Base-by-base conservation (phyloP, 306 rosid species). In the Rosa lucieae region DNA sequence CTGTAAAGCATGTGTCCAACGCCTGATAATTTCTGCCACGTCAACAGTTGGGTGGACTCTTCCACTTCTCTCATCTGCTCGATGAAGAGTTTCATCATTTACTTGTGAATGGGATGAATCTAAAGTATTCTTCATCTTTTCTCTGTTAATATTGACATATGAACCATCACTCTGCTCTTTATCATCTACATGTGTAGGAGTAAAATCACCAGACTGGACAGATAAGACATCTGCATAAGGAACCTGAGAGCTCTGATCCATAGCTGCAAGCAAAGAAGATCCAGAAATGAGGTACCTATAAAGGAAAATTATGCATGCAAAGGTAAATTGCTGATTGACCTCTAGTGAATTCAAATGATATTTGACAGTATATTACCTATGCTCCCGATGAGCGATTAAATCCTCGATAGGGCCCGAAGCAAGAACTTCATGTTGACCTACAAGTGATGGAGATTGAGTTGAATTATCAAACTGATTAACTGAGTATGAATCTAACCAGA, bases 1-100 rank as follows among this genome's bases (percentile, higher is more conserved):
- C 82, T 96, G 99, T 85, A 96, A 85, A 21, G 99, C 99, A 87
- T 96, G 99, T 3, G 99, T 96, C 99, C 99, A 96, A 17, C 98
- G 96, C 80, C 99, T 89, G 81, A 96, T 90, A 81, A 93, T 90
- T 90, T 96, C 99, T 10, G 99, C 98, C 32, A 96, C 93, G 68
- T 96, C 99, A 82, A 96, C 97, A 3, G 89, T 89, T 82, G 89
- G 94, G 67, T 88, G 90, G 77, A 78, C 93, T 85, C 87, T 93
- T 78, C n/a, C n/a, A n/a, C n/a, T n/a, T n/a, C n/a, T n/a, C n/a
- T n/a, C n/a, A n/a, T n/a, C n/a, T n/a, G n/a, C n/a, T n/a, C n/a
- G n/a, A n/a, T n/a, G n/a, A n/a, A n/a, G n/a, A n/a, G n/a, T n/a
- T n/a, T n/a, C n/a, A n/a, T n/a, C n/a, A n/a, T n/a, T n/a, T n/a